A percentile compares a stretch with the other conserved stretches of the same genome.
Conservation (phyloP, 805 yeast species). For the Grigorovia humatica region DNA sequence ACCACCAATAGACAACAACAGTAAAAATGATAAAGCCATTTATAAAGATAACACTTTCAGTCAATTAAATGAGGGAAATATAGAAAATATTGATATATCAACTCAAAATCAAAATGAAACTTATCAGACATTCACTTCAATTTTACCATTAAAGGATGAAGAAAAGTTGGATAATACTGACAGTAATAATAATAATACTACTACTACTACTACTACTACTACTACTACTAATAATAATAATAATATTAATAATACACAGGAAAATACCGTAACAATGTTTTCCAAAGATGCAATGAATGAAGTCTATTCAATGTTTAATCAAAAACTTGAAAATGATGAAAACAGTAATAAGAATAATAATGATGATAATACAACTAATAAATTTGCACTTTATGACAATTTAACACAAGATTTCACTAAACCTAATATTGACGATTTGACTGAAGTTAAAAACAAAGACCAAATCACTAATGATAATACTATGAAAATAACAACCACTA, state of each 20-base stretch:
- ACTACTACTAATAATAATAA: conserved; percentile 22
- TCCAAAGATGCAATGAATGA: conserved; percentile 70
- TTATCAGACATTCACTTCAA: conserved; percentile 28
- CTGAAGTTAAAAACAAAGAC: conserved; percentile 23
- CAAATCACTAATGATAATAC: conserved; percentile 1
- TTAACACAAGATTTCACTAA: conserved; percentile 31
- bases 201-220: conserved; percentile 1
- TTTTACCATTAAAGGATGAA: conserved; percentile 37
- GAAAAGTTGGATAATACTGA: no score
- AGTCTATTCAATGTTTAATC: conserved; percentile 65
- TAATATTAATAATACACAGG: conserved; percentile 19
- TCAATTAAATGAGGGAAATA: no score
- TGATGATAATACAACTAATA: conserved; percentile 19
- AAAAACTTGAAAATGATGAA: conserved; percentile 17
- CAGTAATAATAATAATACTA: not conserved
- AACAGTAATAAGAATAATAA: conserved; percentile 4
- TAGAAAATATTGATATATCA: no score
- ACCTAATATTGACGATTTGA: conserved; percentile 27
- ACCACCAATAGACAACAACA: conserved; percentile 1
- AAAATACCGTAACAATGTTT: conserved; percentile 61
- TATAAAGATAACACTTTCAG: not conserved
- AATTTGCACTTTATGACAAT: conserved; percentile 21
- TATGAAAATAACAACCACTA: not conserved
- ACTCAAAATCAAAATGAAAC: not conserved
- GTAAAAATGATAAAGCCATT: not conserved